These are phyloP conservation scores for Tricholoma flavovirens DNA, from an alignment of 768 basidiomycete species.

Conservation along the genomic window DNA sequence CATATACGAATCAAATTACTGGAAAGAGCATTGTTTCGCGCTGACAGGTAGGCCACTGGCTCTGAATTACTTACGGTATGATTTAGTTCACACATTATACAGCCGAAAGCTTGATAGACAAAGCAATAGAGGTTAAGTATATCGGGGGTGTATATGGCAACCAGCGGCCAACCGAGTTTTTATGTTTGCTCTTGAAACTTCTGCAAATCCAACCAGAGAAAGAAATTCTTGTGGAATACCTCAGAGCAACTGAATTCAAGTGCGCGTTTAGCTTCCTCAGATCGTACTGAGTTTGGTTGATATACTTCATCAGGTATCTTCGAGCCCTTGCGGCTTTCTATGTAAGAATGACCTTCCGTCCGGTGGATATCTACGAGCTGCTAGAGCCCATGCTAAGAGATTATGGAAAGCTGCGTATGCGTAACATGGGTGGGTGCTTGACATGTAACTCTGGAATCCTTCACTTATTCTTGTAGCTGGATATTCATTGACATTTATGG, in stretches of 20 bases:
- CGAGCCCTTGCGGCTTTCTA: conserved; percentile 92
- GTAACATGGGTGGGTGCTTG: conserved; percentile 65
- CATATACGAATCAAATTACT: conserved; percentile 91
- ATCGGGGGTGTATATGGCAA: conserved; percentile 96
- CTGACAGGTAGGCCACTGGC: conserved; percentile 61
- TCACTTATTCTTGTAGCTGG: conserved; percentile 49
- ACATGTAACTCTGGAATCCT: neutral
- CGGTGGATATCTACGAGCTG: conserved; percentile 87
- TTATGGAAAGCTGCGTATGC: conserved; percentile 79
- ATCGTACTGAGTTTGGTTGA: conserved; percentile 1
- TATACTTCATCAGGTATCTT: conserved; percentile 60
- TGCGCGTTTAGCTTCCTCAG: conserved; percentile 23
- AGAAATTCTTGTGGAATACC: conserved; percentile 92
- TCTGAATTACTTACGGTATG: neutral
- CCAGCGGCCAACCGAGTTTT: conserved; percentile 89
- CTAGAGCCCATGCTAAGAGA: conserved; percentile 94
- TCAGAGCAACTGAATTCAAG: conserved; percentile 98
- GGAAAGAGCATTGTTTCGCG: conserved; percentile 99
- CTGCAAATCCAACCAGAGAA: conserved; percentile 97
- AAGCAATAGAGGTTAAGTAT: conserved; percentile 71
- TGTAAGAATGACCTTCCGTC: conserved; percentile 88
- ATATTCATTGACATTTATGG: conserved; percentile 81
- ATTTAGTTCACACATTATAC: neutral
- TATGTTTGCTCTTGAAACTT: conserved; percentile 89
- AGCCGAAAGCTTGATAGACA: conserved; percentile 95